Percentiles rank a stretch among this genome's conserved stretches.
phyloP scores from a whole-genome alignment of 495 filamentous ascomycete species.

The Xylaria sp. region DNA sequence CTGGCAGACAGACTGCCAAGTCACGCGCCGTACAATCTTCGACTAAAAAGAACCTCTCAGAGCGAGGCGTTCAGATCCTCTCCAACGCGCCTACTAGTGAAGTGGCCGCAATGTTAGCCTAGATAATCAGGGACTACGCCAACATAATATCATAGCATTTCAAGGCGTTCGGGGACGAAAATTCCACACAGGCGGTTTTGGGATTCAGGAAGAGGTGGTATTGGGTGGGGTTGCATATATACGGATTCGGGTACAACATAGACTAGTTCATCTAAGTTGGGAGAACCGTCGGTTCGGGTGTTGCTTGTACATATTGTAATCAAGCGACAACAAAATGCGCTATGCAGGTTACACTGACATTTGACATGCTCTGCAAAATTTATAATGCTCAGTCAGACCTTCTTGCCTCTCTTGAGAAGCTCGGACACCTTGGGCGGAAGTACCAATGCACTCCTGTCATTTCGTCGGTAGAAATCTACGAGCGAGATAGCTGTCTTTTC shows the following conservation, averaged over 20 bases:
- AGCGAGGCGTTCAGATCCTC: conserved; percentile 35
- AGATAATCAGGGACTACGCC: neutral
- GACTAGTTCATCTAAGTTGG: neutral
- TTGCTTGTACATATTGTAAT: conserved; percentile 11
- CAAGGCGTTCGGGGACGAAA: conserved; percentile 31
- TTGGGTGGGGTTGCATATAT: conserved; percentile 15
- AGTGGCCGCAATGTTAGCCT: conserved; percentile 28
- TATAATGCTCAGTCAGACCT: conserved; percentile 49
- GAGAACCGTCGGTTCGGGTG: neutral
- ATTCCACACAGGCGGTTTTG: conserved; percentile 15
- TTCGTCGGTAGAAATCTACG: conserved; percentile 89
- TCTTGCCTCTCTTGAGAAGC: conserved; percentile 59
- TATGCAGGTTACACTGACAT: neutral
- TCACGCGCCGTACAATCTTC: conserved; percentile 35
- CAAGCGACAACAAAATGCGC: neutral
- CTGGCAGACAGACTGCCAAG: conserved; percentile 42
- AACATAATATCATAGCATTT: conserved; percentile 29
- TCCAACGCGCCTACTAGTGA: conserved; percentile 24
- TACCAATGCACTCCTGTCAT: conserved; percentile 83
- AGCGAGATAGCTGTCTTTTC: conserved; percentile 83
- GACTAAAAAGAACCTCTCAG: conserved; percentile 40
- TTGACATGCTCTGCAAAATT: conserved; percentile 5
- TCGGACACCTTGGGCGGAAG: conserved; percentile 87
- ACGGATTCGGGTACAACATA: conserved; percentile 3
- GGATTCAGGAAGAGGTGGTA: neutral